These are phyloP conservation scores for Myxozyma geophila DNA, from an alignment of 805 yeast genomes.

Conservation along the genomic window DNA sequence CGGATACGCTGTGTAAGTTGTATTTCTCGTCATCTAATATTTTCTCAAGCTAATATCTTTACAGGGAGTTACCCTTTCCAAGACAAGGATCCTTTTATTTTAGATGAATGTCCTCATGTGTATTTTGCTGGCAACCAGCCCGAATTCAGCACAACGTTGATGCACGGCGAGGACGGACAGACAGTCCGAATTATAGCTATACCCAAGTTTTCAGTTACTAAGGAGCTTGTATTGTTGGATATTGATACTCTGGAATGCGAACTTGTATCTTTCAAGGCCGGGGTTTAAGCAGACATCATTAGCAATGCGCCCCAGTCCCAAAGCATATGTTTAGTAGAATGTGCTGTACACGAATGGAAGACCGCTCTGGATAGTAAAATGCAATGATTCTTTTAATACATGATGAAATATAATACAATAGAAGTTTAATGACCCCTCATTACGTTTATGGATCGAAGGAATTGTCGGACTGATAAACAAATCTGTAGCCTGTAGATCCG, in stretches of 20 bases:
- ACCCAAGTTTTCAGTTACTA: constrained; percentile 71
- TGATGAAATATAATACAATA: not conserved
- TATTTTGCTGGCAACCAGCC: constrained; percentile 87
- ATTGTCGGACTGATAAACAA: constrained; percentile 45
- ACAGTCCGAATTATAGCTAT: constrained; percentile 62
- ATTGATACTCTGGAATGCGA: constrained; percentile 60
- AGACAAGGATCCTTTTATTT: constrained; percentile 79
- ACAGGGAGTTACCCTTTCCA: constrained; percentile 73
- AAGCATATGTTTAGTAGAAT: not conserved
- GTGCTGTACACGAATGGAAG: not conserved
- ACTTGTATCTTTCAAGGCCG: constrained; percentile 47
- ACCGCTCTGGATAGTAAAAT: not conserved
- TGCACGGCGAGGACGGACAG: constrained; percentile 48
- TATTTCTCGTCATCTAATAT: not conserved
- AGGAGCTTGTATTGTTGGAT: constrained; percentile 67
- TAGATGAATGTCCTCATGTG: constrained; percentile 77
- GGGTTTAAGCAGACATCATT: not conserved
- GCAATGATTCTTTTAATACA: not conserved
- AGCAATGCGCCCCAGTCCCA: not conserved
- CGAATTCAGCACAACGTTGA: constrained; percentile 54
- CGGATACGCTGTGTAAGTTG: constrained; percentile 75
- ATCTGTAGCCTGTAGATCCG: constrained; percentile 41
- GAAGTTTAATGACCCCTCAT: not conserved
- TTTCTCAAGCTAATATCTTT: not conserved
- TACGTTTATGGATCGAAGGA: constrained; percentile 9